Evolutionary conservation across 805 yeast genomes (phyloP), one percentile per base, ranked within the genome.

Genomic region (Vanderwaltozyma polyspora): DNA sequence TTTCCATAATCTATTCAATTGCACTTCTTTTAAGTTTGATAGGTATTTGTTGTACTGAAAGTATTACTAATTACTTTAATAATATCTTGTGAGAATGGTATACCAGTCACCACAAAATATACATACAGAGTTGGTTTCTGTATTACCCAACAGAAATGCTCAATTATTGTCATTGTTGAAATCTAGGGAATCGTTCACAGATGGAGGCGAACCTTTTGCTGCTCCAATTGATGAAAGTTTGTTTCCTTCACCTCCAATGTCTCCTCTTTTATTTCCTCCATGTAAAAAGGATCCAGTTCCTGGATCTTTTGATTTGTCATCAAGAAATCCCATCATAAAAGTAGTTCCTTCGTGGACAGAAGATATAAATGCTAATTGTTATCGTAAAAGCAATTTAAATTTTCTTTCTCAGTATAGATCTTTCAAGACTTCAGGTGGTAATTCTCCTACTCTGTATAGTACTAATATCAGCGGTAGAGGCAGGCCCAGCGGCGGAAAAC

Each of bases 171-270:
- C 22, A 7, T 24, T 30, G 22, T 30, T 35, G 32, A 19, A 35
- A 11, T 21, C 16, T 4, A 30, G 34, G 26, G 1, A 30, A 21
- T 9, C 6, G 25, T 19, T 7, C 27, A 11, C 15, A 19, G 2
- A 11, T 21, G 13, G 31, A 16, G 6, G 13, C 17, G 11, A 23
- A 23, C 40, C 11, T 22, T 44, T 31, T 52, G n/a, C n/a, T n/a
- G n/a, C n/a, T n/a, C n/a, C n/a, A n/a, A n/a, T n/a, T n/a, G n/a
- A 48, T 19, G 54, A 46, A 31, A 39, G 40, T 22, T 38, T 45
- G 25, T 51, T 55, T 19, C 58, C 57, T 6, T 55, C 60, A 14
- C 60, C 60, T 9, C 60, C 60, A 10, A 42, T 47, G 34, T 55
- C 60, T 3, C 60, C 60, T 16, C 42, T 41, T 29, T 24, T 38